Evolutionary conservation across 2,329 filamentous ascomycete genomes (phyloP).

Genomic region (Furcasterigmium sp.): DNA sequence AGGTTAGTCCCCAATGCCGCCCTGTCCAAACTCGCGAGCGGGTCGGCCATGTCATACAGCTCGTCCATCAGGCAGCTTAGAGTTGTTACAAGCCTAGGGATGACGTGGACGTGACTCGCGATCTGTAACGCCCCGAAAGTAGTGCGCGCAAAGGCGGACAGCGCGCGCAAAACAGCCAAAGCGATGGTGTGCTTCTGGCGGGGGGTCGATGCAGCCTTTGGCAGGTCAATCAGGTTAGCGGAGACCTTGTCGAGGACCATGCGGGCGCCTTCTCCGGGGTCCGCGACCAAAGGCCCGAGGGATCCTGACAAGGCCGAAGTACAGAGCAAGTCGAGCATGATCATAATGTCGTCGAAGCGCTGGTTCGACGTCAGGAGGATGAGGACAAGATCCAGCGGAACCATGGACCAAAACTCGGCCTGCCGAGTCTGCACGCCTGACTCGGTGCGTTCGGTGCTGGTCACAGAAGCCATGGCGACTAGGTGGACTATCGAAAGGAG

Average conservation of each 20-base stretch:
- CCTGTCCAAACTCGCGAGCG: neutral
- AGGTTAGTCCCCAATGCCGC: neutral
- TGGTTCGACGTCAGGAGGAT: conserved; percentile 65
- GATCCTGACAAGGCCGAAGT: conserved; percentile 59
- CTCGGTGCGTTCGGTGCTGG: conserved; percentile 24
- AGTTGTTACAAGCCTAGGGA: conserved; percentile 70
- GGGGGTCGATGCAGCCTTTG: conserved; percentile 33
- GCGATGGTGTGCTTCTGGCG: conserved; percentile 36
- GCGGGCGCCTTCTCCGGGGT: conserved; percentile 36
- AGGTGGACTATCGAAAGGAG: conserved; percentile 64
- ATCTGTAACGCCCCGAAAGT: conserved; percentile 60
- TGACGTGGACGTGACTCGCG: conserved; percentile 60
- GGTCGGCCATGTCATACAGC: conserved; percentile 49
- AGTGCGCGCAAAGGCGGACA: conserved; percentile 57
- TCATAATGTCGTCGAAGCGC: conserved; percentile 54
- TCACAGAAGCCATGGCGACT: conserved; percentile 55
- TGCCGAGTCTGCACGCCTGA: conserved; percentile 22
- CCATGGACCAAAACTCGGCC: conserved; percentile 59
- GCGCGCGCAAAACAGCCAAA: conserved; percentile 43
- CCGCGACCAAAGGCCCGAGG: conserved; percentile 58
- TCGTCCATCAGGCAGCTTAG: conserved; percentile 63
- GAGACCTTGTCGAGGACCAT: conserved; percentile 58
- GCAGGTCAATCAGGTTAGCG: conserved; percentile 54
- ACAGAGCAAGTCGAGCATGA: conserved; percentile 60
- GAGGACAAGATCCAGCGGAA: conserved; percentile 62